A percentile compares a stretch with the other conserved stretches of the same genome.
phyloP scores from a whole-genome alignment of 225 moss, liverwort and hornwort species.

The Bryoerythrophyllum caledonicum region DNA sequence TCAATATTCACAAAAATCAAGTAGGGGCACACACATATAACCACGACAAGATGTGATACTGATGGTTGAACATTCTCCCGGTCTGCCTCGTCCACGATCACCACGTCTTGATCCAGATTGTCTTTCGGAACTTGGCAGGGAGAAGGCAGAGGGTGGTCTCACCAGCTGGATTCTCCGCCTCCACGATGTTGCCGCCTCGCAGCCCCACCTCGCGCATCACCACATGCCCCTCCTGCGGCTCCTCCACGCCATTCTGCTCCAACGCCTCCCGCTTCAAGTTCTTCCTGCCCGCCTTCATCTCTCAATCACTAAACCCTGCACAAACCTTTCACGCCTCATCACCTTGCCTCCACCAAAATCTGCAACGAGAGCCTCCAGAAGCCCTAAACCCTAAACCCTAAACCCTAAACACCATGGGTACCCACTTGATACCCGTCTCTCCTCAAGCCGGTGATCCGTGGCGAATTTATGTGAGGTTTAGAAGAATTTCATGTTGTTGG shows the following conservation, averaged over 20 bases:
- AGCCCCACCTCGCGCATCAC: constrained; percentile 86
- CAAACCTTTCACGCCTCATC: background rate
- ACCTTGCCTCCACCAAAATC: no score
- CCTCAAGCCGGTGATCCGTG: background rate
- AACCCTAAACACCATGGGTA: background rate
- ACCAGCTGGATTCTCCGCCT: constrained; percentile 77
- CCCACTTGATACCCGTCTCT: background rate
- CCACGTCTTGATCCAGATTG: constrained; percentile 84
- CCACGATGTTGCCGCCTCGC: constrained; percentile 81
- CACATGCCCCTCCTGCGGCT: constrained; percentile 69
- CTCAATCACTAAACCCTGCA: background rate
- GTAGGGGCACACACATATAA: background rate
- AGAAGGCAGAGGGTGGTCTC: constrained; percentile 77
- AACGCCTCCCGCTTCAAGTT: constrained; percentile 81
- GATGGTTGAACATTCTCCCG: constrained; percentile 43
- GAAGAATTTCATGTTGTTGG: background rate
- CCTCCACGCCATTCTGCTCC: constrained; percentile 57
- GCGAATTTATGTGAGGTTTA: no score
- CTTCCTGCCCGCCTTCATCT: constrained; percentile 71
- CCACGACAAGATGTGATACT: no score
- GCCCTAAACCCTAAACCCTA: no score
- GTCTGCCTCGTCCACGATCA: constrained; percentile 74
- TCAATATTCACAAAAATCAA: background rate
- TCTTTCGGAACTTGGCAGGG: constrained; percentile 89
- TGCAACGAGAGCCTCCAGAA: no score